These are phyloP conservation scores for Pseudogymnoascus pannorum DNA, from an alignment of 2,329 filamentous ascomycete species.

Conservation along the genomic window DNA sequence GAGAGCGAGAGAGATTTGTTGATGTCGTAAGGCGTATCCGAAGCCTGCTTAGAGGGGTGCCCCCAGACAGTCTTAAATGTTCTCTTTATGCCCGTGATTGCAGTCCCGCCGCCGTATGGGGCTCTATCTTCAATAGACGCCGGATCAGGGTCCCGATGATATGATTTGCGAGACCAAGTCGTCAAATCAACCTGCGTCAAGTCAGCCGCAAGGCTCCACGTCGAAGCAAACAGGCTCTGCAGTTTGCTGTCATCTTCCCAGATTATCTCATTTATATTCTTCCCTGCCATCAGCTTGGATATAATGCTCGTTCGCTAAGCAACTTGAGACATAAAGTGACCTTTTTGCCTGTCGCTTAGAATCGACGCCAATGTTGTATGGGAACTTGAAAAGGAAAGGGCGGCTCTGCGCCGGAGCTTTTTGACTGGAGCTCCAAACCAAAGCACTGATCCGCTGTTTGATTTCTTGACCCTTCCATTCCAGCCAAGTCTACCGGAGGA, in stretches of 20 bases:
- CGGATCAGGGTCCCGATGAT: neutral
- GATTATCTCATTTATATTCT: neutral
- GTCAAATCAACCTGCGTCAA: neutral
- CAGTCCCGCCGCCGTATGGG: neutral
- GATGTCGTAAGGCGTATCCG: neutral
- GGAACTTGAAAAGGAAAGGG: neutral
- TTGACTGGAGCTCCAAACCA: neutral
- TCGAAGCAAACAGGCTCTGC: neutral
- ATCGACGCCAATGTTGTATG: neutral
- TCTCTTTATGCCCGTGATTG: neutral
- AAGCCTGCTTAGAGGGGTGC: neutral
- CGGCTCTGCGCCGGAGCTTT: neutral
- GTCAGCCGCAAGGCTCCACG: neutral
- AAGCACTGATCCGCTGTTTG: neutral
- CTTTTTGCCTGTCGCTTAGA: neutral
- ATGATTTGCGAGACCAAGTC: neutral
- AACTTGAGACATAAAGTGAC: neutral
- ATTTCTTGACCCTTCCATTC: neutral
- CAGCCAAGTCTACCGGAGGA: neutral
- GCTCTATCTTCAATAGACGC: neutral
- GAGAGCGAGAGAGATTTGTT: neutral
- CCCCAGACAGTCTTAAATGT: neutral
- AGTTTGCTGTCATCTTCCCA: neutral
- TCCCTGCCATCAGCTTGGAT: neutral
- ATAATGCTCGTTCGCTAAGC: neutral